Base-by-base conservation (phyloP, 108 stramenopile genomes). In the Nitzschia inconspicua region DNA sequence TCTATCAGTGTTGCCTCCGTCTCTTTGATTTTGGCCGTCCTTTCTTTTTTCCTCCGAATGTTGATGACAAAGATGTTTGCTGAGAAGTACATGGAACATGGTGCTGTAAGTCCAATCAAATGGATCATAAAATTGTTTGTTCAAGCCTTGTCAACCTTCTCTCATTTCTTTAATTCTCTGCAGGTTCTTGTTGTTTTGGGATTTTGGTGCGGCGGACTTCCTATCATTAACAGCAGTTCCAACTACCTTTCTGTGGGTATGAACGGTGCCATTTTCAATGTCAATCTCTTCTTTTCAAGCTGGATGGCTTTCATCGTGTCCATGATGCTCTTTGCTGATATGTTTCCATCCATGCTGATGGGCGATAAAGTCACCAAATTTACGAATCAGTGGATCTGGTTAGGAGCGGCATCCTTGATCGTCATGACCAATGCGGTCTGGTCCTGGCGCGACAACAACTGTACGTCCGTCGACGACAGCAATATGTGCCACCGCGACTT, bases 211-310 rank as follows among this genome's bases (percentile, higher is more conserved):
- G 65, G 44, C 7, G 30, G 34, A 1, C 27, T 66, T 9, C 46
- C 65, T 47, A 28, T 22, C 30, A 27, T 66, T 6, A n/a, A n/a
- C n/a, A n/a, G n/a, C n/a, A n/a, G n/a, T n/a, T n/a, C n/a, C n/a
- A n/a, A n/a, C n/a, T n/a, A n/a, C n/a, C n/a, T n/a, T n/a, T n/a
- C n/a, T n/a, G n/a, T n/a, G n/a, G n/a, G n/a, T n/a, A 46, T 48
- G 56, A 44, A 49, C 18, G 58, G 48, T 28, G 18, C 35, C 27
- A 31, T 68, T 43, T 16, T 50, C 14, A 70, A 70, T 54, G 47
- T 52, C 26, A 70, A 70, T 32, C 20, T 70, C 20, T 70, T 64
- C 52, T 55, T 70, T 28, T 61, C 35, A 3, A 19, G 30, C 13
- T 70, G 68, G 68, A 42, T 16, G 16, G 26, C 52, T 24, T 30